Evolutionary conservation across 2,329 filamentous ascomycete genomes (phyloP), one percentile per base, ranked within the genome.

Genomic region (Penicillium brevicompactum): DNA sequence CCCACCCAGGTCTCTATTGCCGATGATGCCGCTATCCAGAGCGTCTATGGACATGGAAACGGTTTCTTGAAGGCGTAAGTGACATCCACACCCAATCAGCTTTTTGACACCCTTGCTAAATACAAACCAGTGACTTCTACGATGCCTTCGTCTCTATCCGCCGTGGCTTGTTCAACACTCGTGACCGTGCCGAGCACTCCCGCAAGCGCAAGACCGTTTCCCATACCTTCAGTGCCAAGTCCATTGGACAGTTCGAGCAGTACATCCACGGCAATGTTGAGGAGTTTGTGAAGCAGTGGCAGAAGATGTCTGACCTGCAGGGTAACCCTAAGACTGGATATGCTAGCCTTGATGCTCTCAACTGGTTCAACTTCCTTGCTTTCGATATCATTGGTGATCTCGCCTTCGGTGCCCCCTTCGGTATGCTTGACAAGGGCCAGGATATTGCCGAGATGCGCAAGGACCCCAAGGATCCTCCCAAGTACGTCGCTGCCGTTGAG

Each of bases 121-220:
- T 46, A 6, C 34, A 22, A 21, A 5, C 9, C 55, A 91, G 88
- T 41, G 87, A 93, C 2, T 96, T 92, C 76, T 96, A 96, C 66
- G 91, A 96, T 67, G 89, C 90, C 47, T 96, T 96, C 66, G 91
- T 96, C 51, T 92, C 89, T 11, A 95, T 96, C 67, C 84, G 84
- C 48, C 85, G 90, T 11, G 91, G 91, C 18, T 81, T 97, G 11
- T 97, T 96, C 84, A 96, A 95, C 74, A 96, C 92, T 0, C 83
- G 92, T 31, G 86, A 92, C 75, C 84, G 92, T 46, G 80, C 80
- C 0, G 90, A 96, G 68, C 92, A 97, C 73, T 87, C 88, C 0
- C 86, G 92, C 60, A 97, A 96, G 82, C 85, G 92, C 67, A 96
- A 96, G 82, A 87, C 90, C 2, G 85, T 96, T 46, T 87, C 90